Evolutionary conservation across 176 grass and related monocot genomes (phyloP).

Genomic region (Cenchrus fungigraminus): DNA sequence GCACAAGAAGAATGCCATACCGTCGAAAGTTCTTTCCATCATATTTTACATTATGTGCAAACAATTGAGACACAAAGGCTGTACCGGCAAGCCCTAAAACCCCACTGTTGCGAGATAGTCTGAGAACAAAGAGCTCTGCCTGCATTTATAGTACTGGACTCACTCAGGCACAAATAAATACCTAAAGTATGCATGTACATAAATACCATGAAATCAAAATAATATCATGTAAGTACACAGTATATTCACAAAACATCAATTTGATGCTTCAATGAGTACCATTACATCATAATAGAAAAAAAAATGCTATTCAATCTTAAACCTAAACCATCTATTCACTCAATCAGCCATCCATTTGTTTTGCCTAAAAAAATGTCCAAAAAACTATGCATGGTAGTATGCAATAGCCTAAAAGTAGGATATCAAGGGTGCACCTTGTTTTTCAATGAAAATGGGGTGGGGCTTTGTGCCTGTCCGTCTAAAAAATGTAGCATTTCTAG

Average conservation of each 20-base stretch:
- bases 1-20: slow-evolving; percentile 71
- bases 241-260: slow-evolving; percentile 27
- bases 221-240: slow-evolving; percentile 9
- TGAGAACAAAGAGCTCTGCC: slow-evolving; percentile 93
- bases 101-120: slow-evolving; percentile 90
- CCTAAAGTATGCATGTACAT: neutral
- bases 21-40: slow-evolving; percentile 49
- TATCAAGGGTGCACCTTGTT: neutral
- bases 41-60: slow-evolving; percentile 60
- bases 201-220: slow-evolving; percentile 24
- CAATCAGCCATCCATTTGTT: slow-evolving; percentile 22
- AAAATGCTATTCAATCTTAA: neutral
- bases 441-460: too few species aligned
- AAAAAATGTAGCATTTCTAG: neutral
- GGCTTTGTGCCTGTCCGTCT: too few species aligned
- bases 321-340: slow-evolving; percentile 1
- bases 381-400: neutral
- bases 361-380: slow-evolving; percentile 11
- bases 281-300: neutral
- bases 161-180: slow-evolving; percentile 30
- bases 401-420: slow-evolving; percentile 10
- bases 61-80: slow-evolving; percentile 84
- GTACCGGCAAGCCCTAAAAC: slow-evolving; percentile 98
- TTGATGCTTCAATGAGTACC: neutral
- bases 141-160: slow-evolving; percentile 45